Evolutionary conservation across 2,329 filamentous ascomycete genomes (phyloP).

Genomic region (Trichoderma atroviride): DNA sequence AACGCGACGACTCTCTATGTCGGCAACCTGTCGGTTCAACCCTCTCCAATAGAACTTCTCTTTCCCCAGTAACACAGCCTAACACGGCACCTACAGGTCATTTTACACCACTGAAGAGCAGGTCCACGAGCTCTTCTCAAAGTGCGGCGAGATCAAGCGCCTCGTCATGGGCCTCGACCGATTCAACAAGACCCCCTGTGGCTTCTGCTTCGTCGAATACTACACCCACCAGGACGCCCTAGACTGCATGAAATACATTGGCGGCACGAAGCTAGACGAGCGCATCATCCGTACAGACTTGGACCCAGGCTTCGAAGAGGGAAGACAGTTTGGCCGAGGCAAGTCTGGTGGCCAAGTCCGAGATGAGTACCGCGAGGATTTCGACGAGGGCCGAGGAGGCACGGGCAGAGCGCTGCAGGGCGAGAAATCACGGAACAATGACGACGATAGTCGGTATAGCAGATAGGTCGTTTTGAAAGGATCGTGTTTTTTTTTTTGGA

Average conservation of each 20-base stretch:
- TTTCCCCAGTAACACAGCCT: background rate
- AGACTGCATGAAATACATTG: slow-evolving; percentile 98
- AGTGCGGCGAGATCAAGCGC: slow-evolving; percentile 97
- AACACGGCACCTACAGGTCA: slow-evolving; percentile 56
- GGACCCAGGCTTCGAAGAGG: slow-evolving; percentile 94
- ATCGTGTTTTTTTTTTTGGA: background rate
- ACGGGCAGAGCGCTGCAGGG: slow-evolving; percentile 74
- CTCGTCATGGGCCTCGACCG: slow-evolving; percentile 97
- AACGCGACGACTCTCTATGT: slow-evolving; percentile 96
- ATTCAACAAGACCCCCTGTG: slow-evolving; percentile 96
- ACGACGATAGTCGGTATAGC: slow-evolving; percentile 40
- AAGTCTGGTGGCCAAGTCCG: slow-evolving; percentile 96
- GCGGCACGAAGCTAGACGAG: slow-evolving; percentile 97
- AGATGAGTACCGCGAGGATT: slow-evolving; percentile 97
- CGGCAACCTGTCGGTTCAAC: slow-evolving; percentile 73
- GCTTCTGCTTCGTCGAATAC: slow-evolving; percentile 99
- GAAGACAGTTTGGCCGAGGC: slow-evolving; percentile 91
- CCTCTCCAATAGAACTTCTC: background rate
- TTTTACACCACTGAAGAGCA: slow-evolving; percentile 99
- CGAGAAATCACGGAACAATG: slow-evolving; percentile 50
- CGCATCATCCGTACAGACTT: slow-evolving; percentile 93
- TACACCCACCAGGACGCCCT: slow-evolving; percentile 96
- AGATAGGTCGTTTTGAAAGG: background rate
- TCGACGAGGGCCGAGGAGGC: slow-evolving; percentile 90
- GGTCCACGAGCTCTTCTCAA: slow-evolving; percentile 94